phyloP scores from a whole-genome alignment of 2,329 filamentous ascomycete species.

The Cercospora nicotianae region DNA sequence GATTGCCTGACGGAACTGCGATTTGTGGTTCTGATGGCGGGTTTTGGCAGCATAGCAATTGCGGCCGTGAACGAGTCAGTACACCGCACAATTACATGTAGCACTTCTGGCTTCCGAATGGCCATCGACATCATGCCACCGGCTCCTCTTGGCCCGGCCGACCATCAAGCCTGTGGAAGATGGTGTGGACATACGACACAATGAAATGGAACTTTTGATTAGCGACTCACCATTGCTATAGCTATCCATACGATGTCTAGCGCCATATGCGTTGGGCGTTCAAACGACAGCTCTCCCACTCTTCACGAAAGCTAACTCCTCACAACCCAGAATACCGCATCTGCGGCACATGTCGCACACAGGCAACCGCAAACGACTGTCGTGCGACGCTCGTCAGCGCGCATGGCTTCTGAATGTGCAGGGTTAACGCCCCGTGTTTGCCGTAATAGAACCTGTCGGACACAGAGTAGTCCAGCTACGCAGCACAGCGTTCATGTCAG shows the following conservation, averaged over 20 bases:
- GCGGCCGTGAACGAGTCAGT: conserved; percentile 7
- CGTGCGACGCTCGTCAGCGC: background rate
- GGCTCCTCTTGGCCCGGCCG: background rate
- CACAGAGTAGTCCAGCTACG: background rate
- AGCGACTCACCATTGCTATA: background rate
- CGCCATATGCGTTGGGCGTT: background rate
- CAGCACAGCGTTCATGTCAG: background rate
- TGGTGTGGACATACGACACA: background rate
- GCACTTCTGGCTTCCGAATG: background rate
- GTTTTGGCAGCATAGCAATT: background rate
- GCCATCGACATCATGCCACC: background rate
- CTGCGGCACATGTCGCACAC: conserved; percentile 1
- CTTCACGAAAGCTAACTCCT: background rate
- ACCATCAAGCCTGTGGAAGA: background rate
- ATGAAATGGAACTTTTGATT: background rate
- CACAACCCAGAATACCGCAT: background rate
- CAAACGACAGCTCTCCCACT: background rate
- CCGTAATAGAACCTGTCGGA: background rate
- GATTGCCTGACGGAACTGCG: background rate
- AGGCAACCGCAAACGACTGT: background rate
- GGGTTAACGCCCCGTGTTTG: background rate
- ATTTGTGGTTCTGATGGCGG: background rate
- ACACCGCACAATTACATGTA: conserved; percentile 6
- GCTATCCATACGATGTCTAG: background rate
- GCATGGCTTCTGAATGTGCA: background rate